These are phyloP conservation scores for Warburgia ugandensis DNA, from an alignment of 164 flowering plant species.

Conservation along the genomic window DNA sequence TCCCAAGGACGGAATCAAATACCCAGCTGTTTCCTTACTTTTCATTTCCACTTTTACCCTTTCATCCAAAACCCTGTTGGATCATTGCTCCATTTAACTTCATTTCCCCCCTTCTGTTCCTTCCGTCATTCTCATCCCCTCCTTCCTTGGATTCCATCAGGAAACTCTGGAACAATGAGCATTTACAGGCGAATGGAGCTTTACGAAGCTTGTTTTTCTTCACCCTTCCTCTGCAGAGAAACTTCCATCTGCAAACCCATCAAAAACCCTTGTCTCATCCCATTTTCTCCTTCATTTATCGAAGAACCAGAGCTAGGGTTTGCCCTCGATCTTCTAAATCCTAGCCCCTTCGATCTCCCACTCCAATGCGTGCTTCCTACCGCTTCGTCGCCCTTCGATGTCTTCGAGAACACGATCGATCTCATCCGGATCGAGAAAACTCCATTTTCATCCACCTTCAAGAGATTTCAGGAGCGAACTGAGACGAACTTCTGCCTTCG, in stretches of 20 bases:
- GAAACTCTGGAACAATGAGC: constrained; percentile 30
- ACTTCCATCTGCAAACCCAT: constrained; percentile 30
- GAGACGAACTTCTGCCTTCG: constrained; percentile 28
- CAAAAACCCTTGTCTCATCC: constrained; percentile 19
- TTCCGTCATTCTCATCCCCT: not conserved
- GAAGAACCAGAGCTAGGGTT: constrained; percentile 24
- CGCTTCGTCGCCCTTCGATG: constrained; percentile 19
- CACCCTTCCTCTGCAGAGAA: constrained; percentile 25
- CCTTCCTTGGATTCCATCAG: constrained; percentile 1
- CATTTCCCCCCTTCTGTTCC: not conserved
- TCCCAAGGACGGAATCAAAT: too few relatives aligned
- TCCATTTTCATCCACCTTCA: constrained; percentile 31
- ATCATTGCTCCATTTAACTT: not conserved
- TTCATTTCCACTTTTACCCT: not conserved
- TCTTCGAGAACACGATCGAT: constrained; percentile 42
- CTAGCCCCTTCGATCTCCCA: constrained; percentile 10
- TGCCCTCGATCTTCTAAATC: constrained; percentile 31
- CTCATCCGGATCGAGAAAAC: constrained; percentile 45
- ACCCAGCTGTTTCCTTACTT: not conserved
- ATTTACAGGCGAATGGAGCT: constrained; percentile 39
- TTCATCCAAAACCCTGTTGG: not conserved
- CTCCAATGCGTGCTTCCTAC: too few relatives aligned
- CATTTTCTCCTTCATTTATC: constrained; percentile 28
- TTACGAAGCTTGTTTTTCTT: constrained; percentile 31
- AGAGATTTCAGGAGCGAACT: constrained; percentile 16